Evolutionary conservation across 805 yeast genomes (phyloP), one percentile per base, ranked within the genome.

Genomic region (Scheffersomyces amazonensis): DNA sequence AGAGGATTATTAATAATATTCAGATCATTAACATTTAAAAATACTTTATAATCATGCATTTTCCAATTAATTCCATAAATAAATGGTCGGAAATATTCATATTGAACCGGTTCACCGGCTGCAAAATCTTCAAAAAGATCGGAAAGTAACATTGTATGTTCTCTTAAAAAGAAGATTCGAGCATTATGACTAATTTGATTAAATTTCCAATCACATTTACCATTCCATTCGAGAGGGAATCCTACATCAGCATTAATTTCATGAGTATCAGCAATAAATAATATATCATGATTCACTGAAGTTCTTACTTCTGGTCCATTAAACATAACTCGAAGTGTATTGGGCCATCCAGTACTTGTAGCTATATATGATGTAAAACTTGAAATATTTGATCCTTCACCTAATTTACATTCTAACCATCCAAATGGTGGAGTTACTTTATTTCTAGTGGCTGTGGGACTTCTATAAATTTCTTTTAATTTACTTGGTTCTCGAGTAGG

Each of bases 1-100:
- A 89, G 62, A 0, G 98, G 96, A 49, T 88, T 86, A 58, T 89
- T 85, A 46, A 93, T 81, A 51, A 93, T 86, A 56, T 93, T 93
- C 30, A 79, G 77, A 52, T 88, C 96, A 57, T 93, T 93, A 19
- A 88, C 82, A 56, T 90, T 90, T 40, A 91, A 58, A 53, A 66
- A 85, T 6, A 91, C 58, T 22, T 76, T 72, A 49, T 83, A 83
- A 27, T 76, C 61, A 4, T 51, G 41, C 17, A 87, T 52, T 1
- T 67, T 60, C 89, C 95, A 83, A 23, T 72, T 66, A 16, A 89
- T 46, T 1, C 57, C 52, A 55, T 87, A 87, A 3, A 64, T 60
- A 41, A 81, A 80, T 0, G 96, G 96, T 15, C 90, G 69, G 57
- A 87, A 89, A 15, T 75, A 60, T 37, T 86, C 90, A 53, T 90